Percentiles rank a stretch among this genome's conserved stretches.
Evolutionary conservation across 2,329 filamentous ascomycete species (phyloP).

Genomic region (Diaporthe vaccinii): DNA sequence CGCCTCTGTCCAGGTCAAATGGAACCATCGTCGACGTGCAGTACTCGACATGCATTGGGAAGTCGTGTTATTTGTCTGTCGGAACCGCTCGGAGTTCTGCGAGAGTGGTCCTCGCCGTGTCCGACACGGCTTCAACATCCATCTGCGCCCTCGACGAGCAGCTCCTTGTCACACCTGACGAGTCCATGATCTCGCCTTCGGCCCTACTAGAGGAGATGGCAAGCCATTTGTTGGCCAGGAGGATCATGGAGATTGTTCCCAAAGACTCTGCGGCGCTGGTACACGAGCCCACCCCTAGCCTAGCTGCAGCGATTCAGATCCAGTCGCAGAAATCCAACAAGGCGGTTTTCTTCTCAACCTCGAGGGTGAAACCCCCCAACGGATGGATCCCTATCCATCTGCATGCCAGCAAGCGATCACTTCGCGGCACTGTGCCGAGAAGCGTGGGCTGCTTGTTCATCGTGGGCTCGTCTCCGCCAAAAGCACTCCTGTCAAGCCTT

Average conservation of each 20-base stretch:
- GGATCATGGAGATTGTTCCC: background rate
- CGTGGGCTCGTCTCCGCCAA: background rate
- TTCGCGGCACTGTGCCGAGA: background rate
- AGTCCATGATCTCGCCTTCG: background rate
- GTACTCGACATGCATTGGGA: background rate
- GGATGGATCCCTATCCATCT: background rate
- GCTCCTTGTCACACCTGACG: background rate
- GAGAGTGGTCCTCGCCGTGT: background rate
- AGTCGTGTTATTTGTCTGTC: background rate
- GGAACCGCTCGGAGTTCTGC: background rate
- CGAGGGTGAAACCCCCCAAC: background rate
- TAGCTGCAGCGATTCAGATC: background rate
- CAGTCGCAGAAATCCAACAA: background rate
- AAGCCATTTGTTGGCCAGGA: background rate
- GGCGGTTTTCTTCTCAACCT: background rate
- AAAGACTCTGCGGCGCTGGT: background rate
- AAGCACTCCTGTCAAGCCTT: background rate
- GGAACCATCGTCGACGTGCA: background rate
- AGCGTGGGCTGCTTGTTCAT: background rate
- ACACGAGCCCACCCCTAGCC: slow-evolving; percentile 2
- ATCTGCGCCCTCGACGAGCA: background rate
- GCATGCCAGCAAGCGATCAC: background rate
- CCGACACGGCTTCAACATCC: background rate
- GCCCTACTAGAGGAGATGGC: background rate
- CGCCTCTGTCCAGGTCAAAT: background rate